phyloP scores from a whole-genome alignment of 2,329 filamentous ascomycete genomes.

The Fusarium burgessii region DNA sequence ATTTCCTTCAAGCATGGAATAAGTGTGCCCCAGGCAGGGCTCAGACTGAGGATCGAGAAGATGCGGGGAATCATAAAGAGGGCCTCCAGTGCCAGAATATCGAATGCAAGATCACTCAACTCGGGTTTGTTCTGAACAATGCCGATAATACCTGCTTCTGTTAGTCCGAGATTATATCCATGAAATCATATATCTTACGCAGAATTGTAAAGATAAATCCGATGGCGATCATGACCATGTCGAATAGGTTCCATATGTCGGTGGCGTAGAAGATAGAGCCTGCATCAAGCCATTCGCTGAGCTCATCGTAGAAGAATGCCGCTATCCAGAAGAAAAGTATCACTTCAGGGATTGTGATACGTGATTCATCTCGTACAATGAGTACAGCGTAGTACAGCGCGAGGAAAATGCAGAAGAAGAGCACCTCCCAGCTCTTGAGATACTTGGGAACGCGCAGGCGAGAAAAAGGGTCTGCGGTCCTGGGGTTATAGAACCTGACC shows the following conservation, averaged over 20 bases:
- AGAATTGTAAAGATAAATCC: conserved; percentile 77
- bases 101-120: conserved; percentile 84
- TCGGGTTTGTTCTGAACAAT: conserved; percentile 64
- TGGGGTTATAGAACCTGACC: conserved; percentile 78
- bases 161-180: conserved; percentile 2
- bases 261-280: conserved; percentile 87
- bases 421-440: conserved; percentile 84
- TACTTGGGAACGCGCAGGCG: conserved; percentile 84
- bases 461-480: conserved; percentile 77
- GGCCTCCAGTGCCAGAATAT: conserved; percentile 89
- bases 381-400: conserved; percentile 88
- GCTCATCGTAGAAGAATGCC: conserved; percentile 88
- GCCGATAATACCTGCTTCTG: conserved; percentile 48
- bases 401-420: conserved; percentile 83
- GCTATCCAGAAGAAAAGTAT: conserved; percentile 87
- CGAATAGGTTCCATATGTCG: conserved; percentile 84
- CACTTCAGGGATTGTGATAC: conserved; percentile 76
- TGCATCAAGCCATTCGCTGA: conserved; percentile 87
- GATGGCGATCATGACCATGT: conserved; percentile 79
- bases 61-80: conserved; percentile 91
- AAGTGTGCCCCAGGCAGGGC: conserved; percentile 89
- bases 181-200: conserved; percentile 62
- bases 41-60: conserved; percentile 86
- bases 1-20: conserved; percentile 94
- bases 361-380: conserved; percentile 74